phyloP scores from a whole-genome alignment of 352 stramenopile genomes.

The Phytophthora idaei region DNA sequence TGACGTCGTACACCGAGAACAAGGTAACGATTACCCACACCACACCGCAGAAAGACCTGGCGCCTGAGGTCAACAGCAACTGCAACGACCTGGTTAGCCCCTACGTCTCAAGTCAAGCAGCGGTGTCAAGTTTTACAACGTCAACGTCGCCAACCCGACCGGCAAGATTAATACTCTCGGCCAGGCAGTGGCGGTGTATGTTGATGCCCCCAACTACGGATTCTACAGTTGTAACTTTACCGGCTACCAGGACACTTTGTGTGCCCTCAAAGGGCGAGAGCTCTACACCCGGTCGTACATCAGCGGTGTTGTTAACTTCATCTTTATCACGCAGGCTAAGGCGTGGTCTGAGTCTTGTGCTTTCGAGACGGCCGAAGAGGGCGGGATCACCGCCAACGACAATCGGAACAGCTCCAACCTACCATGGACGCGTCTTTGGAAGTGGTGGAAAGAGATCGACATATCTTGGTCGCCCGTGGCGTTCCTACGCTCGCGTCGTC shows the following conservation, averaged over 20 bases:
- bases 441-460: conserved; percentile 4
- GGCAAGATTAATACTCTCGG: not conserved
- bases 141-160: conserved; percentile 1
- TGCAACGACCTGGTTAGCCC: conserved; percentile 10
- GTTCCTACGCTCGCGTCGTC: conserved; percentile 8
- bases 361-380: no score
- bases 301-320: conserved; percentile 18
- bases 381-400: conserved; percentile 5
- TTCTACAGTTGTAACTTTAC: conserved; percentile 27
- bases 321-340: conserved; percentile 13
- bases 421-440: no score
- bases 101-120: conserved; percentile 5
- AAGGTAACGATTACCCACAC: conserved; percentile 16
- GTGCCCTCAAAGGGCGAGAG: no score
- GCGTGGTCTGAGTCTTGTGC: conserved; percentile 21
- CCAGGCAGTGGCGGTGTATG: not conserved
- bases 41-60: conserved; percentile 12
- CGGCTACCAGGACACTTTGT: conserved; percentile 15
- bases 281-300: conserved; percentile 16
- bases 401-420: no score
- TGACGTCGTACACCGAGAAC: conserved; percentile 15
- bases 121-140: not conserved
- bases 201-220: not conserved
- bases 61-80: not conserved
- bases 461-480: conserved; percentile 19